Evolutionary conservation across 305 asterid species (phyloP), one percentile per base, ranked within the genome.

Genomic region (Fraxinus angustifolia): DNA sequence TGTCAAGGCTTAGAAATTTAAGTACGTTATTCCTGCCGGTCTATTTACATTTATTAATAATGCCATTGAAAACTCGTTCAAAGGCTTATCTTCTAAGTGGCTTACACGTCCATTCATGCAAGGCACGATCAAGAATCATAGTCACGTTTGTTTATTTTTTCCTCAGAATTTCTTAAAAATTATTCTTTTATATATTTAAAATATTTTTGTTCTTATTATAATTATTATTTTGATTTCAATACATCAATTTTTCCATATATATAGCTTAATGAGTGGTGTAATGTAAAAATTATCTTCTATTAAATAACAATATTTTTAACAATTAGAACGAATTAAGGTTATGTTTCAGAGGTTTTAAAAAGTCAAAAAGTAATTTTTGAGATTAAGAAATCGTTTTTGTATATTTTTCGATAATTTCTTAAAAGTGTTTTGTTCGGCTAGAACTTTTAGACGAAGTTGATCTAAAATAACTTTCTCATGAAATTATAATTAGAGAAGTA

Each of bases 41-140:
- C 12, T 6, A 58, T 19, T 58, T 58, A 7, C 30, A 58, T 58
- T 58, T 58, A 58, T 58, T 58, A 7, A 19, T 36, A 50, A 65
- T 38, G 33, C 72, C 4, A 36, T 40, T 7, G 76, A 74, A 19
- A 62, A 75, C 72, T 19, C 58, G 71, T 53, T 77, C 87, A 81
- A 31, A 67, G 26, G 38, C 83, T n/a, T 14, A 38, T 36, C 71
- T 23, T 10, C 71, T 14, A 4, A 26, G 73, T 67, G 74, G 38
- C 38, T 30, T 31, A 28, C 74, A 28, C 74, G 16, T 65, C 58
- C 28, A 16, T 16, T 77, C 34, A 8, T 77, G 68, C 10, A 1
- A 56, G 31, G 62, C 48, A 53, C 12, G 68, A 42, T 17, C 75
- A 65, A 38, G 68, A 7, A 5, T 19, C 30, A 58, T 19, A 0